Percentiles rank a stretch among this genome's conserved stretches.
phyloP scores from a whole-genome alignment of 805 yeast species.

The Candida insectalens region DNA sequence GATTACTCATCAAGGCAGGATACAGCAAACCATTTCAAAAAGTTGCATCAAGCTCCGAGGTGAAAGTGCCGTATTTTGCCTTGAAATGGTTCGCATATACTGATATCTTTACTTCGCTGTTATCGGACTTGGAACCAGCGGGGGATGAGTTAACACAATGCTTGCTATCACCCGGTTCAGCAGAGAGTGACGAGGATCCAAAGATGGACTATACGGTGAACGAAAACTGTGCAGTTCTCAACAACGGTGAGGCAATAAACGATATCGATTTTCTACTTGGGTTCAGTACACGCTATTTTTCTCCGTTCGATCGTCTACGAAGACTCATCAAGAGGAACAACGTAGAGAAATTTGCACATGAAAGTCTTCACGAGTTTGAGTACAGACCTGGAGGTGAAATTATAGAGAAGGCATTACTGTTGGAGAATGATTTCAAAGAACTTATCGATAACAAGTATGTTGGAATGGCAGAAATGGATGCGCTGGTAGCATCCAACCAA shows the following conservation, averaged over 20 bases:
- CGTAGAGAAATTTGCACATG: neutral
- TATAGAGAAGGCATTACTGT: neutral
- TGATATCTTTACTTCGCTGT: conserved; percentile 53
- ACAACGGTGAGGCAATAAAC: conserved; percentile 18
- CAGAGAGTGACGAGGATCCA: no score
- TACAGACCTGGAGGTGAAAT: neutral
- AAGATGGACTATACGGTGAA: no score
- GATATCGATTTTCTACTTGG: conserved; percentile 58
- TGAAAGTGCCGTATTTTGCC: conserved; percentile 42
- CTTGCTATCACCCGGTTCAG: no score
- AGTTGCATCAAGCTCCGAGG: neutral
- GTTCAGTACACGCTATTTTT: conserved; percentile 52
- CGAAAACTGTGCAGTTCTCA: conserved; percentile 4
- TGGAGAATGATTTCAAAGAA: neutral
- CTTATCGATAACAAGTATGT: neutral
- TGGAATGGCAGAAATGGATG: conserved; percentile 3
- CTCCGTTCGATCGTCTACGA: conserved; percentile 26
- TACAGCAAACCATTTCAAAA: neutral
- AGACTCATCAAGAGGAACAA: neutral
- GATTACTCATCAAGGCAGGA: neutral
- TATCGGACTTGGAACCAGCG: conserved; percentile 35
- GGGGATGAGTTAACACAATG: conserved; percentile 13
- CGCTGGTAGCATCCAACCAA: conserved; percentile 37
- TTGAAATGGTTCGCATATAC: conserved; percentile 60
- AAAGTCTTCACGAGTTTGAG: neutral